Conservation (phyloP, 192 early-diverging fungal genomes). For the Oehlia diaphana region DNA sequence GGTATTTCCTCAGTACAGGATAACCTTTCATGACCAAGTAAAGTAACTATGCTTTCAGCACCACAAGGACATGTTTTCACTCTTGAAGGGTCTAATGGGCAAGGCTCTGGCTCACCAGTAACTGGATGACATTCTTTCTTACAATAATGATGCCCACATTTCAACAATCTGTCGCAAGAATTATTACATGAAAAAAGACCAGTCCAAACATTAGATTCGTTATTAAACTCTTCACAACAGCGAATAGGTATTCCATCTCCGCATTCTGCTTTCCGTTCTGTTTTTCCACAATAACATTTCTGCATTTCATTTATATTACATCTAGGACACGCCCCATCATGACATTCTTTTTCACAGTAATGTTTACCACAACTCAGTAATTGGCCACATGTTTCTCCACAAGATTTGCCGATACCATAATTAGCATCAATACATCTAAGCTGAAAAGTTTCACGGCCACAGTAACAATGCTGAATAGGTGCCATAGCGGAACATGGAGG, state of each 20-base stretch:
- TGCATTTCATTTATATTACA: constrained; percentile 58
- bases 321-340: constrained; percentile 67
- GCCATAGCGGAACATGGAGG: constrained; percentile 84
- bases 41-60: constrained; percentile 34
- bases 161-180: constrained; percentile 49
- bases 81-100: constrained; percentile 52
- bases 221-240: constrained; percentile 34
- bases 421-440: constrained; percentile 74
- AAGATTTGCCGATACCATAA: constrained; percentile 65
- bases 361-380: constrained; percentile 72
- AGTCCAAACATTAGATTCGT: constrained; percentile 27
- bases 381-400: constrained; percentile 69
- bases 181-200: constrained; percentile 57
- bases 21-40: constrained; percentile 35
- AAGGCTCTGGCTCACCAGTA: constrained; percentile 38
- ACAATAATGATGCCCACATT: constrained; percentile 56
- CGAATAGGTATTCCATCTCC: constrained; percentile 51
- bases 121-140: constrained; percentile 54
- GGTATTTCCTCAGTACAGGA: constrained; percentile 59
- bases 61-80: constrained; percentile 58
- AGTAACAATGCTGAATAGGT: constrained; percentile 77
- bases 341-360: constrained; percentile 64
- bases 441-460: constrained; percentile 70
- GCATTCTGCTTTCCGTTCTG: constrained; percentile 55
- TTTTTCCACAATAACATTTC: constrained; percentile 70